phyloP scores from a whole-genome alignment of 192 early-diverging fungal genomes.

The Umbelopsis sp. region DNA sequence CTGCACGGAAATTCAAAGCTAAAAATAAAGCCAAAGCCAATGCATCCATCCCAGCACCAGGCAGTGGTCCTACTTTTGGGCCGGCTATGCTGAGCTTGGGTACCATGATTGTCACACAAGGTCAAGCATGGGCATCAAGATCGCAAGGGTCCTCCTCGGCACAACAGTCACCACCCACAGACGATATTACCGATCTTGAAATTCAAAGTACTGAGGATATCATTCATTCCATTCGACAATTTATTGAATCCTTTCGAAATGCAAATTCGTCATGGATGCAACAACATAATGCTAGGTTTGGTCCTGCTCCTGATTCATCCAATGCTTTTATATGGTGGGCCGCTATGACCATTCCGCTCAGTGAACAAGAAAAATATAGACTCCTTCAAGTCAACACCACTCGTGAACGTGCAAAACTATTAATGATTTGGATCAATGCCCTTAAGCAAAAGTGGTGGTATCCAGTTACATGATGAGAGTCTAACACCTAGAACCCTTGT shows the following conservation, averaged over 20 bases:
- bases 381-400: constrained; percentile 44
- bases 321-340: constrained; percentile 51
- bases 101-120: constrained; percentile 15
- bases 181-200: not conserved
- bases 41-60: not conserved
- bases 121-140: constrained; percentile 14
- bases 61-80: not conserved
- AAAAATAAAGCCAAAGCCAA: not conserved
- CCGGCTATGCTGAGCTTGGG: constrained; percentile 8
- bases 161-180: not conserved
- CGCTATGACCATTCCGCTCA: constrained; percentile 47
- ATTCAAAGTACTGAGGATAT: constrained; percentile 30
- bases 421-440: constrained; percentile 44
- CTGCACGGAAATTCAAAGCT: not conserved
- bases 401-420: constrained; percentile 42
- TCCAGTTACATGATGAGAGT: not conserved
- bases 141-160: constrained; percentile 2
- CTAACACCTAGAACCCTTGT: too few relatives aligned
- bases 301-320: constrained; percentile 42
- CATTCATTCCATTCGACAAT: constrained; percentile 33
- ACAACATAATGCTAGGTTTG: constrained; percentile 39
- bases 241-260: constrained; percentile 36
- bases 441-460: constrained; percentile 23
- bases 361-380: constrained; percentile 41
- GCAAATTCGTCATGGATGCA: constrained; percentile 36